A percentile compares a stretch with the other conserved stretches of the same genome.
These are phyloP conservation scores for Mortierella polycephala DNA, from an alignment of 371 early-diverging fungal genomes.

Conservation along the genomic window DNA sequence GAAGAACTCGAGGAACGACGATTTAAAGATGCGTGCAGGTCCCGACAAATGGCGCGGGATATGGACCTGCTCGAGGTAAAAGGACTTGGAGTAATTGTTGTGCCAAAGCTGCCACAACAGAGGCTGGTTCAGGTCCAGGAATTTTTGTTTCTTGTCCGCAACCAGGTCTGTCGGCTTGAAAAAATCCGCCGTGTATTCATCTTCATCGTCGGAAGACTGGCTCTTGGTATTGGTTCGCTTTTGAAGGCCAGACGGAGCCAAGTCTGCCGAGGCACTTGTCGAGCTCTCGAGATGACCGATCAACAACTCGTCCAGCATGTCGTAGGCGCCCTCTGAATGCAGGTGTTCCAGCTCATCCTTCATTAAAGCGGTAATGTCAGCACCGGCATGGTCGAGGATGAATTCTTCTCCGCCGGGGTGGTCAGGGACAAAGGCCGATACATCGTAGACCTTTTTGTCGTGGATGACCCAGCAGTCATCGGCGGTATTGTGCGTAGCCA, in stretches of 20 bases:
- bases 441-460: constrained; percentile 85
- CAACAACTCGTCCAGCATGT: constrained; percentile 82
- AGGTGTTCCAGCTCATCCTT: constrained; percentile 77
- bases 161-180: constrained; percentile 59
- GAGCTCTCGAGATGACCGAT: constrained; percentile 74
- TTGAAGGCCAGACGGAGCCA: too few relatives aligned
- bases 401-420: constrained; percentile 88
- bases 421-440: constrained; percentile 81
- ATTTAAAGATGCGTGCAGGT: constrained; percentile 86
- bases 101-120: constrained; percentile 85
- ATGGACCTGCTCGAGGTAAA: constrained; percentile 92
- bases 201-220: neutral
- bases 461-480: constrained; percentile 81
- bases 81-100: constrained; percentile 76
- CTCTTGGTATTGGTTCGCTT: constrained; percentile 3
- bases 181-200: constrained; percentile 64
- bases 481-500: constrained; percentile 72
- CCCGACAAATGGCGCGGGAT: constrained; percentile 83
- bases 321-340: constrained; percentile 88
- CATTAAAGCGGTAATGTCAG: constrained; percentile 79
- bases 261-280: too few relatives aligned
- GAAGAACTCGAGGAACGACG: constrained; percentile 79
- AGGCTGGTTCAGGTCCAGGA: constrained; percentile 86
- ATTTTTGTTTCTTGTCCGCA: constrained; percentile 70
- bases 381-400: constrained; percentile 80